Evolutionary conservation across 768 basidiomycete species (phyloP).

Genomic region (Lentinula edodes): DNA sequence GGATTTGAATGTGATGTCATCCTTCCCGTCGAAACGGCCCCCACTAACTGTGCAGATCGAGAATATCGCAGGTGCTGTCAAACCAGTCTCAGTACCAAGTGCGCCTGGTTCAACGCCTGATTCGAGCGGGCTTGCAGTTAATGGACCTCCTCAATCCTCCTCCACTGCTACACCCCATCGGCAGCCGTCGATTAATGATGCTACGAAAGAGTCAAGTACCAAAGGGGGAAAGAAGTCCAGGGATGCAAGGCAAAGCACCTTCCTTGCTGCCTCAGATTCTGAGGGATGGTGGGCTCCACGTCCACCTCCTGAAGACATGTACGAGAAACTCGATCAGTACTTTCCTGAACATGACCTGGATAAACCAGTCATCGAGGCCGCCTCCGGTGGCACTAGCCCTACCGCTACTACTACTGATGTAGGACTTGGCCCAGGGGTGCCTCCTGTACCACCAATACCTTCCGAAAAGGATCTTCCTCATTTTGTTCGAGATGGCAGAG

Average conservation of each 20-base stretch:
- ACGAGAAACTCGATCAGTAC: constrained; percentile 88
- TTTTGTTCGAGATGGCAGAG: background rate
- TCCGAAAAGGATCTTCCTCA: constrained; percentile 17
- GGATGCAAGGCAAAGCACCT: constrained; percentile 44
- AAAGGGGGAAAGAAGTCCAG: constrained; percentile 18
- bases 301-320: constrained; percentile 88
- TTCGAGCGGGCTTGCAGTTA: background rate
- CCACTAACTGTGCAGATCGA: constrained; percentile 42
- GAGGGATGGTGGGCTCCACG: constrained; percentile 85
- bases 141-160: constrained; percentile 3
- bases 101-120: background rate
- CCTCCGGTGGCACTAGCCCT: constrained; percentile 75
- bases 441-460: constrained; percentile 29
- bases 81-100: constrained; percentile 11
- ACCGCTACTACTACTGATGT: constrained; percentile 49
- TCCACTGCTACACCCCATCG: constrained; percentile 1
- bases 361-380: constrained; percentile 88
- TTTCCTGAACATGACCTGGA: constrained; percentile 97
- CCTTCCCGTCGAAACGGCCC: constrained; percentile 26
- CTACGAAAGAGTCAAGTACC: constrained; percentile 12
- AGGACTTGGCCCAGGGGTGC: constrained; percentile 17
- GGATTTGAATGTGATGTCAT: background rate
- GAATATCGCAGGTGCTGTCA: constrained; percentile 11
- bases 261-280: constrained; percentile 34
- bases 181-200: constrained; percentile 14